Evolutionary conservation across 2,329 filamentous ascomycete genomes (phyloP).

Genomic region (Fusarium bactridioides): DNA sequence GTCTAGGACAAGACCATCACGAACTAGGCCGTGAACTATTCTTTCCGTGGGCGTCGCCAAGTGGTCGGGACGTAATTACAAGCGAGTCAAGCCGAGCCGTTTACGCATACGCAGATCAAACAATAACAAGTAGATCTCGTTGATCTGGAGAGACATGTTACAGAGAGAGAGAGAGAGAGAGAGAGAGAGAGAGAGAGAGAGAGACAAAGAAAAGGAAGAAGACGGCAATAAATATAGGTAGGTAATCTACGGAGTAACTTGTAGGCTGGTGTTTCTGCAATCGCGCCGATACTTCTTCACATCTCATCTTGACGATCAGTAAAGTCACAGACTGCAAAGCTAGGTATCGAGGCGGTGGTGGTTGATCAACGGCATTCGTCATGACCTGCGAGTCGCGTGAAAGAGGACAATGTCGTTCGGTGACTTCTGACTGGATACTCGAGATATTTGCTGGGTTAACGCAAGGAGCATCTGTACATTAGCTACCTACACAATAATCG

Average conservation of each 20-base stretch:
- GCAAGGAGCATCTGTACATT: background rate
- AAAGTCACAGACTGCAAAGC: background rate
- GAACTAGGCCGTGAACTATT: background rate
- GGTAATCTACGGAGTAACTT: background rate
- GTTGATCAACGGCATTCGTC: constrained; percentile 11
- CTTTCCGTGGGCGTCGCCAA: background rate
- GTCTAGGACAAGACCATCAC: background rate
- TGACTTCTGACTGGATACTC: background rate
- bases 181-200: background rate
- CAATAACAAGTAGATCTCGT: background rate
- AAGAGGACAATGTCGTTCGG: background rate
- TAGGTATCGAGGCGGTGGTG: background rate
- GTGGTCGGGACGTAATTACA: background rate
- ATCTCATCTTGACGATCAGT: background rate
- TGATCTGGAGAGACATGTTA: background rate
- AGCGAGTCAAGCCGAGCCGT: background rate
- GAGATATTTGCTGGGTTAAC: background rate
- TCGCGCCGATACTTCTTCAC: no score
- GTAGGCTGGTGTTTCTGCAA: background rate
- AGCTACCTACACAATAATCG: background rate
- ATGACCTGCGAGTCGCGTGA: background rate
- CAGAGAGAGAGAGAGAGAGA: background rate
- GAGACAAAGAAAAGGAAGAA: background rate
- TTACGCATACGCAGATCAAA: background rate
- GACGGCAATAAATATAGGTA: background rate